Conservation (phyloP, 805 yeast species). For the Candida hungchunana region DNA sequence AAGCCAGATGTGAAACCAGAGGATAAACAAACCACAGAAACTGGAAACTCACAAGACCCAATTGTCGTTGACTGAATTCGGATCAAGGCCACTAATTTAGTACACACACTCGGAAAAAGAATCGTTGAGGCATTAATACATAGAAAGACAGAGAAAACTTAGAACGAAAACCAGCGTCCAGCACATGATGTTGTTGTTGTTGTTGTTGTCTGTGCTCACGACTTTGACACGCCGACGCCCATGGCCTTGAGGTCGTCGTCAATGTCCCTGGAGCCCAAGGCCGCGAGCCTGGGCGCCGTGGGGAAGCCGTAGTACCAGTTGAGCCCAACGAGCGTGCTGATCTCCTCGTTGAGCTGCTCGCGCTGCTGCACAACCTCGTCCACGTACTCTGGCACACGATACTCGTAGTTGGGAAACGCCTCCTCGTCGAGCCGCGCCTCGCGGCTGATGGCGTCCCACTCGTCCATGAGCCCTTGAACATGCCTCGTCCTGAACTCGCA, state of each 20-base stretch:
- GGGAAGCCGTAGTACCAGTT: conserved; percentile 73
- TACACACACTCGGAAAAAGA: too few relatives aligned
- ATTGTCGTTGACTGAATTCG: too few relatives aligned
- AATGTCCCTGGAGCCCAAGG: conserved; percentile 69
- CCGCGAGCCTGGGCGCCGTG: conserved; percentile 64
- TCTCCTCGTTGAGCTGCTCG: conserved; percentile 60
- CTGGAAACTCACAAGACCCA: too few relatives aligned
- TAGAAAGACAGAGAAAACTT: too few relatives aligned
- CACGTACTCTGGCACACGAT: conserved; percentile 37
- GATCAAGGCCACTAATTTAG: too few relatives aligned
- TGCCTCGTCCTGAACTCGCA: conserved; percentile 63
- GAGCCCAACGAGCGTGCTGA: conserved; percentile 67
- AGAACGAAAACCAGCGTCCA: too few relatives aligned
- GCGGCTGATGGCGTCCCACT: conserved; percentile 91
- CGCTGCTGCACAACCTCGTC: conserved; percentile 60
- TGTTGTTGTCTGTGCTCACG: too few relatives aligned
- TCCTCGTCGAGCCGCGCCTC: conserved; percentile 84
- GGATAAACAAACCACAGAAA: too few relatives aligned
- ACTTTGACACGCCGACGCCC: conserved; percentile 46
- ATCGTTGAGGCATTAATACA: too few relatives aligned
- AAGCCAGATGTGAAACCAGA: too few relatives aligned
- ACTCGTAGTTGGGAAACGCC: conserved; percentile 42
- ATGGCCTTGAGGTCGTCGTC: conserved; percentile 59
- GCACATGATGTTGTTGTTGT: too few relatives aligned
- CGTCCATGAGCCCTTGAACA: conserved; percentile 68